Evolutionary conservation across 2,329 filamentous ascomycete genomes (phyloP), one percentile per base, ranked within the genome.

Genomic region (Chaetomium sp.): DNA sequence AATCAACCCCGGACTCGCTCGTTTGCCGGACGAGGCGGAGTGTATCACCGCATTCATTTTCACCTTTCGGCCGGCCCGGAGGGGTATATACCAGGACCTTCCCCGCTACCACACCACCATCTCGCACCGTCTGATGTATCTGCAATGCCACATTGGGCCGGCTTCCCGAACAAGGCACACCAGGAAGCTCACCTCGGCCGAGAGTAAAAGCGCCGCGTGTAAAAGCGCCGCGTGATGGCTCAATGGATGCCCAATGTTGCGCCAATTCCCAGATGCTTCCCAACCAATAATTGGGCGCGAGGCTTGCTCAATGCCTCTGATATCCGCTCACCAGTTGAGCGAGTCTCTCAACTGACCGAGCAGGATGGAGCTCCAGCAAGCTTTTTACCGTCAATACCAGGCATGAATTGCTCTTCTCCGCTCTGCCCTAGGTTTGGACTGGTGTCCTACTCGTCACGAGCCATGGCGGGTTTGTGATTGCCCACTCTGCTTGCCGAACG

Each of bases 191-290:
- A 61, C 49, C 63, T 62, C 56, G 38, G 35, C 62, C 62, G 61
- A 62, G 59, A 57, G 64, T 35, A 55, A 38, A 53, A 65, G 33
- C 31, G 33, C 27, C 50, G 25, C 53, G 59, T 57, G 64, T 35
- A 55, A 38, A 53, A 65, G 33, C 31, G 33, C 27, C 50, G 25
- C 53, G 42, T 65, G 57, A 29, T 58, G 51, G 57, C 57, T 61
- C 64, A 65, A 65, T 70, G 59, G 68, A 58, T 54, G 68, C 68
- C 70, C 67, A 71, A 70, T 69, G 56, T 62, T 50, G 60, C 55
- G 64, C 60, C 64, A 66, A 65, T 64, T 67, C 63, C n/a, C 49
- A 54, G 55, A 58, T 35, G 8, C 53, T 60, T 55, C 60, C 62
- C 51, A 53, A 38, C 66, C 66, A 68, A 66, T 65, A 35, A 47